Evolutionary conservation across 169 alveolate species (phyloP).

Genomic region (Eimeria sp.): DNA sequence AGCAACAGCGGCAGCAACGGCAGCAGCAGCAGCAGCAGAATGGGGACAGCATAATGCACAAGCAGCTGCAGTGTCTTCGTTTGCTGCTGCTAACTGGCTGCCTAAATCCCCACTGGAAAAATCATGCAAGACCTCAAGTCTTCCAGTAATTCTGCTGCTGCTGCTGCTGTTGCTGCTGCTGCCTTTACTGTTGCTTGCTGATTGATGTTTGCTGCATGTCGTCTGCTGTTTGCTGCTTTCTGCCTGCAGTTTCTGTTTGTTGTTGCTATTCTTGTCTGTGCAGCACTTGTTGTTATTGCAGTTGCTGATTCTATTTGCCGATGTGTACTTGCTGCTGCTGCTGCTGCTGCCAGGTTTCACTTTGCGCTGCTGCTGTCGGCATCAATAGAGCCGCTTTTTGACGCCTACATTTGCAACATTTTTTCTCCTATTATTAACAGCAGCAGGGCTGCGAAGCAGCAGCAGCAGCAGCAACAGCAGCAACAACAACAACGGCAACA

Average conservation of each 20-base stretch:
- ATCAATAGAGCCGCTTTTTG: constrained; percentile 25
- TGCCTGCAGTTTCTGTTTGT: neutral
- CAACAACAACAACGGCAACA: neutral
- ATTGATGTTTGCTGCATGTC: neutral
- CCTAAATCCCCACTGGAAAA: constrained; percentile 14
- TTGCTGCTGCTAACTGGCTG: constrained; percentile 59
- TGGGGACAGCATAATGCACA: neutral
- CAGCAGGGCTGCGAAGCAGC: neutral
- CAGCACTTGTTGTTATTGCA: neutral
- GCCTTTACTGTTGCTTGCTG: neutral
- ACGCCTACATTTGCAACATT: neutral
- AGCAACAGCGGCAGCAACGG: constrained; percentile 8
- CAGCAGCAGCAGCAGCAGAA: constrained; percentile 4
- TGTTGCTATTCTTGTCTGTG: neutral
- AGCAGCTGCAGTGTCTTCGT: constrained; percentile 53
- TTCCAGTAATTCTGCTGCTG: constrained; percentile 19
- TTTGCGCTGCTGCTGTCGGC: constrained; percentile 36
- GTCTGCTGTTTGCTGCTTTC: no score
- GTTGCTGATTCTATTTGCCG: neutral
- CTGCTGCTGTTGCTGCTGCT: constrained; percentile 15
- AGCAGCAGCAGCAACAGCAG: constrained; percentile 49
- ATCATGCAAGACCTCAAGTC: neutral
- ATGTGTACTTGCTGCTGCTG: constrained; percentile 24
- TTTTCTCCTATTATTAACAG: neutral
- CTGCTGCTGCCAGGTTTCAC: constrained; percentile 57